Base-by-base conservation (phyloP, 352 stramenopile genomes). In the Pythium utonaiense region DNA sequence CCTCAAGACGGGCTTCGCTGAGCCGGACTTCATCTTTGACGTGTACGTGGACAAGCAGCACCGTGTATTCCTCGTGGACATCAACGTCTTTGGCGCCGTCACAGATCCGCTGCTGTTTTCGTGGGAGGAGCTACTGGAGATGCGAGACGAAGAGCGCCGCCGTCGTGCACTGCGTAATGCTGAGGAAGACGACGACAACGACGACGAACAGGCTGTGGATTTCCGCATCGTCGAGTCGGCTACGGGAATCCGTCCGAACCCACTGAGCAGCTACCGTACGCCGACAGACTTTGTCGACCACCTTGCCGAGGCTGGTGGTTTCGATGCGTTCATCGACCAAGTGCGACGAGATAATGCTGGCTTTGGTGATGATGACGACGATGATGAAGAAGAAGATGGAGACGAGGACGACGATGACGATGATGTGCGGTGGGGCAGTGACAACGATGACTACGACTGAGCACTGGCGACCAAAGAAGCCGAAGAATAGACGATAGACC, bases 91-190 rank as follows among this genome's bases (percentile, higher is more conserved):
- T 76, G 86, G 86, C 16, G 67, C 31, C 16, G 78, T 94, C n/a
- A 98, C 95, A 0, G 92, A 98, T 69, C 70, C 88, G 28, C 77
- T 98, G n/a, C 65, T 98, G 25, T 98, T 98, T 70, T 79, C 85
- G 21, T 98, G 93, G 92, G 67, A 85, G 7, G 93, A 98, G 62
- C 60, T 93, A 22, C 38, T 88, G 44, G 64, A 74, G 30, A 66
- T 73, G 33, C 62, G 64, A 10, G 62, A 68, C 2, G 60, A 62
- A 5, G 33, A 50, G 9, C 38, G 74, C 16, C 65, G 70, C 13
- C 63, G 53, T 6, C 56, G 41, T 1, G 64, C 30, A 14, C 33
- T 57, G 40, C 38, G 52, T 13, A 66, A 33, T 0, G 24, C 34
- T 3, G 30, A 56, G 7, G 47, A 61, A 3, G 42, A 55, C 12